Evolutionary conservation across 257 asterid genomes (phyloP).

Genomic region (Solanum habrochaites): DNA sequence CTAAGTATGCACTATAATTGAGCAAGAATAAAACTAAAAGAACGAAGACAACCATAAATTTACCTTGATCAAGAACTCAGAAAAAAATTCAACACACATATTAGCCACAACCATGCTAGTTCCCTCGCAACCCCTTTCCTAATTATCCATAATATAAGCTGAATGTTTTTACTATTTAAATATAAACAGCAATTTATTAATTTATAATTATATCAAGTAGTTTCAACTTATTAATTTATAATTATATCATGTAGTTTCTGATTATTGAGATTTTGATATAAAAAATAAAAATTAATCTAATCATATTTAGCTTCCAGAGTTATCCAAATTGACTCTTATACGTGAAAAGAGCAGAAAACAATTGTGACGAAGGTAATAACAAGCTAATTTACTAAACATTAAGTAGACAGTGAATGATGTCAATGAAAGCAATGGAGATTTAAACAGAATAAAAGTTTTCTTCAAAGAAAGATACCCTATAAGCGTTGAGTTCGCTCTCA

Average conservation of each 20-base stretch:
- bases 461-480: constrained; percentile 33
- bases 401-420: neutral
- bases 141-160: neutral
- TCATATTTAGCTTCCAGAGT: neutral
- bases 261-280: neutral
- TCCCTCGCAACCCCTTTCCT: neutral
- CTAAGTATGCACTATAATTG: neutral
- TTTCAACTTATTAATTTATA: neutral
- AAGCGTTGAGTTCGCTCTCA: constrained; percentile 85
- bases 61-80: neutral
- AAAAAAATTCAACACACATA: neutral
- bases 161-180: neutral
- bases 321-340: neutral
- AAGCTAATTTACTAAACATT: neutral
- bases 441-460: neutral
- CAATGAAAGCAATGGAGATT: neutral
- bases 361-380: neutral
- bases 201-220: neutral
- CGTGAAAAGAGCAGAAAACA: neutral
- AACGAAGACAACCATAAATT: neutral
- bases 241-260: neutral
- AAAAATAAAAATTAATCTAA: neutral
- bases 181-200: neutral
- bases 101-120: neutral
- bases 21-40: neutral